Conservation (phyloP, 495 filamentous ascomycete species). For the Aspergillus nidulans region DNA sequence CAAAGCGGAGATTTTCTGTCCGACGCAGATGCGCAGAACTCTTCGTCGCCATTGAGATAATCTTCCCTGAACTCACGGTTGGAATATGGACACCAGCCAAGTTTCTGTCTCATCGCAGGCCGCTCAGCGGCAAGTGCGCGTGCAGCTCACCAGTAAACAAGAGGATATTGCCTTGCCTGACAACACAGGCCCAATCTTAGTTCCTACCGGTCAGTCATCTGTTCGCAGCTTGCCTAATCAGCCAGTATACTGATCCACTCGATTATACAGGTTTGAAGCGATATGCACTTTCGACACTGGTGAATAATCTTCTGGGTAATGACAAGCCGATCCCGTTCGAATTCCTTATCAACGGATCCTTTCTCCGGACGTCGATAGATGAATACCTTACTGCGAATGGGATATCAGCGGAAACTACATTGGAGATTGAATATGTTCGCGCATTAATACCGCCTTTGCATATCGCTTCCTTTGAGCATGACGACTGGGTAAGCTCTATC, state of each 20-base stretch:
- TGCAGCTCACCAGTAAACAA: slow-evolving; percentile 56
- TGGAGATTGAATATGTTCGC: slow-evolving; percentile 89
- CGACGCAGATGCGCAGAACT: slow-evolving; percentile 22
- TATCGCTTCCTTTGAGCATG: slow-evolving; percentile 85
- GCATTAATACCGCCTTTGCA: slow-evolving; percentile 83
- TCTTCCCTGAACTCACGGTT: slow-evolving; percentile 8
- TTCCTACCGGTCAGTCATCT: slow-evolving; percentile 54
- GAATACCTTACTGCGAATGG: slow-evolving; percentile 83
- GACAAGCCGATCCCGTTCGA: slow-evolving; percentile 84
- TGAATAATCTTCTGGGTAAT: slow-evolving; percentile 84
- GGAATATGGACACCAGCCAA: slow-evolving; percentile 32
- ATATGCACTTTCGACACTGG: slow-evolving; percentile 85
- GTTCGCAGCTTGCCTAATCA: neutral
- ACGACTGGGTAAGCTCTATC: slow-evolving; percentile 95
- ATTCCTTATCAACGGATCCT: slow-evolving; percentile 88
- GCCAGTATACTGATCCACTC: slow-evolving; percentile 12
- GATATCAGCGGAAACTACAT: slow-evolving; percentile 77
- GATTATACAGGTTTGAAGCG: slow-evolving; percentile 65
- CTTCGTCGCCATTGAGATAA: slow-evolving; percentile 11
- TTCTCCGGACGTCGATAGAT: slow-evolving; percentile 82
- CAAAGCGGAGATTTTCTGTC: slow-evolving; percentile 24
- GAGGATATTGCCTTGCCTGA: slow-evolving; percentile 58
- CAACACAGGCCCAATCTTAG: slow-evolving; percentile 57
- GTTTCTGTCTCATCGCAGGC: slow-evolving; percentile 22
- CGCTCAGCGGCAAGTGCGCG: slow-evolving; percentile 51